phyloP scores from a whole-genome alignment of 768 basidiomycete genomes.

The Phlegmacium glaucopus region DNA sequence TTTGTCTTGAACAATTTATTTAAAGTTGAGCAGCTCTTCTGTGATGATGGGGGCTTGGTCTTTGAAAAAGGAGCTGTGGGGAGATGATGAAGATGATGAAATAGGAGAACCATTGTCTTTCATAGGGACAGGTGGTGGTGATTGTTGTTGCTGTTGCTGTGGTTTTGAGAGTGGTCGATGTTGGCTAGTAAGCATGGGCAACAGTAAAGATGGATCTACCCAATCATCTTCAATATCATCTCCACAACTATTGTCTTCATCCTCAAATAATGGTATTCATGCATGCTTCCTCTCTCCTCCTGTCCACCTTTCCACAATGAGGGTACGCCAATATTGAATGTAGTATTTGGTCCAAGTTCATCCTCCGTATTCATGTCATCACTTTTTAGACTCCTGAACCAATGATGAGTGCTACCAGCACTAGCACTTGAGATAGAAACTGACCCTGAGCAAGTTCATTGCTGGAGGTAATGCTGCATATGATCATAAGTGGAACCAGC shows the following conservation, averaged over 20 bases:
- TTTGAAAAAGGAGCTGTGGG: conserved; percentile 9
- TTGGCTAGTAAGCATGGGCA: conserved; percentile 12
- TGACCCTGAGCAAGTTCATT: conserved; percentile 26
- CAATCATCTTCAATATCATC: conserved; percentile 60
- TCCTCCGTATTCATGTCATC: conserved; percentile 70
- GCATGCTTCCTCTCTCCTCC: conserved; percentile 1
- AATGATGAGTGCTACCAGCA: conserved; percentile 25
- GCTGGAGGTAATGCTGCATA: conserved; percentile 7
- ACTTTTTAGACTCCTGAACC: conserved; percentile 36
- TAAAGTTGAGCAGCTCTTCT: conserved; percentile 2
- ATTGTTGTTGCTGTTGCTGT: conserved; percentile 20
- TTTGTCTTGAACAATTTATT: conserved; percentile 23
- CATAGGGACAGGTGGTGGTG: conserved; percentile 28
- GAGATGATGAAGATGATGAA: conserved; percentile 14
- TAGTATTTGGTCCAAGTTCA: conserved; percentile 54
- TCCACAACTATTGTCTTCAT: conserved; percentile 33
- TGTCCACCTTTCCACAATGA: conserved; percentile 18
- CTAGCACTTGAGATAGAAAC: conserved; percentile 36
- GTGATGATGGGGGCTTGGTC: conserved; percentile 13
- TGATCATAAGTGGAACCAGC: conserved; percentile 17
- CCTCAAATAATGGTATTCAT: conserved; percentile 17
- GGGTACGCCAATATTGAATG: conserved; percentile 32
- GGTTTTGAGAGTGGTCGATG: conserved; percentile 19
- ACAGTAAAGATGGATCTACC: conserved; percentile 62
- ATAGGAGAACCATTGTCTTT: conserved; percentile 7